phyloP scores from a whole-genome alignment of 768 basidiomycete species.

The Chalciporus piperatus region DNA sequence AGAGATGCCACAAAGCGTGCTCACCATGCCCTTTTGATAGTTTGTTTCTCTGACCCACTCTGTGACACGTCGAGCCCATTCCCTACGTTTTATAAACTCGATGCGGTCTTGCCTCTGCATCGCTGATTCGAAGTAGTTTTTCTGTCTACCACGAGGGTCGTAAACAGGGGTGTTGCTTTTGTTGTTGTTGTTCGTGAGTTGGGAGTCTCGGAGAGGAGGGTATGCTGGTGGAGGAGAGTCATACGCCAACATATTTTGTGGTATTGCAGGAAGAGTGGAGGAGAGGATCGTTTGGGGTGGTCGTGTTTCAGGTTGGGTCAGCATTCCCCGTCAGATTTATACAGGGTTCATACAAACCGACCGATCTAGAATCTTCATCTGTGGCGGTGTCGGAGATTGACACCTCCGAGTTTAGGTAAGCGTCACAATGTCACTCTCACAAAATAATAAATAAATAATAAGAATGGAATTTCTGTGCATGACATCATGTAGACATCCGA shows the following conservation, averaged over 20 bases:
- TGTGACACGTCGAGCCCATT: slow-evolving; percentile 40
- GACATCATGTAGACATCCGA: too few relatives aligned
- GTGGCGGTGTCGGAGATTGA: slow-evolving; percentile 28
- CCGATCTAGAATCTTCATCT: slow-evolving; percentile 21
- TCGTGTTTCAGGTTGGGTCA: slow-evolving; percentile 7
- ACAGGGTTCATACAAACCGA: slow-evolving; percentile 2
- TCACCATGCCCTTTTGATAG: slow-evolving; percentile 25
- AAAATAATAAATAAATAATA: too few relatives aligned
- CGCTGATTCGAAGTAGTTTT: slow-evolving; percentile 42
- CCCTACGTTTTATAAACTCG: slow-evolving; percentile 49
- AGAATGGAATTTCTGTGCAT: too few relatives aligned
- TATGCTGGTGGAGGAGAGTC: slow-evolving; percentile 3
- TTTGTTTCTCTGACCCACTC: slow-evolving; percentile 36
- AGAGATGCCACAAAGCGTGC: neutral
- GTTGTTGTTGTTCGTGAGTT: slow-evolving; percentile 15
- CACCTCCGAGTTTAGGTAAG: slow-evolving; percentile 25
- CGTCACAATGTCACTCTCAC: neutral
- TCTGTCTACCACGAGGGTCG: slow-evolving; percentile 45
- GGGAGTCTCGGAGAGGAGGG: slow-evolving; percentile 5
- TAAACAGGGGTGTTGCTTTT: slow-evolving; percentile 30
- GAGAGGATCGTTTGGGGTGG: neutral
- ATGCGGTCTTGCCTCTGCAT: slow-evolving; percentile 49
- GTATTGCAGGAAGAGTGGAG: neutral
- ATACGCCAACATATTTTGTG: slow-evolving; percentile 19
- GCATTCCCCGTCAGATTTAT: slow-evolving; percentile 13